phyloP scores from a whole-genome alignment of 225 moss, liverwort and hornwort genomes.

The Marchantia paleacea region DNA sequence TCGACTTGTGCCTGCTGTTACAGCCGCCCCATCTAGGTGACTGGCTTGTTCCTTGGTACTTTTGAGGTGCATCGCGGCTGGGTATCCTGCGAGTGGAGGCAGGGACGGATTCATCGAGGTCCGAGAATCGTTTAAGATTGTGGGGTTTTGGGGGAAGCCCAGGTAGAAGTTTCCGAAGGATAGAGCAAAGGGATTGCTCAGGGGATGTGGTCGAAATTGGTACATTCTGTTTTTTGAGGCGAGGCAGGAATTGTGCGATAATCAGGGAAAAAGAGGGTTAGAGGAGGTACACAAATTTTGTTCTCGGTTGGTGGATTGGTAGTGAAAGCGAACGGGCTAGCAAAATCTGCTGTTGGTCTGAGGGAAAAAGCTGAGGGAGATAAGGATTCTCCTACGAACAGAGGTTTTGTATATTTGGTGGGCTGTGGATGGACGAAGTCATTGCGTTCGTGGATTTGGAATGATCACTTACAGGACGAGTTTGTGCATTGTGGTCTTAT shows the following conservation, averaged over 20 bases:
- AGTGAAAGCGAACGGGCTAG: not conserved
- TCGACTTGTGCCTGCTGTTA: not conserved
- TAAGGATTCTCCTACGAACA: not conserved
- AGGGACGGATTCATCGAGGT: not conserved
- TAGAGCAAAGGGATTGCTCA: not conserved
- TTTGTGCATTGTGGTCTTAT: not conserved
- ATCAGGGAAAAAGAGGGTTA: not conserved
- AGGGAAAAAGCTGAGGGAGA: not conserved
- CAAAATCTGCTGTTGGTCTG: not conserved
- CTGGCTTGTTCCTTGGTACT: not conserved
- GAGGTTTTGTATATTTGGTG: not conserved
- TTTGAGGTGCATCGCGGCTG: not conserved
- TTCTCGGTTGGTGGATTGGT: not conserved
- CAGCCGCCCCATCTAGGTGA: not conserved
- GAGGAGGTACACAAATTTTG: not conserved
- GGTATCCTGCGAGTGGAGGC: not conserved
- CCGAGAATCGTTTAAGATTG: not conserved
- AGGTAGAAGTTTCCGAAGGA: not conserved
- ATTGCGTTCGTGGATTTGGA: not conserved
- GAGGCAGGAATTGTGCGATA: not conserved
- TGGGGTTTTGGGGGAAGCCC: constrained; percentile 1
- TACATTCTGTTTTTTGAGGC: not conserved
- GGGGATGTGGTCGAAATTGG: not conserved
- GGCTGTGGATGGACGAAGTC: not conserved
- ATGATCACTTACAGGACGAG: not conserved